These are phyloP conservation scores for Rhodomyrtus psidioides DNA, from an alignment of 441 rosid genomes.

Conservation along the genomic window DNA sequence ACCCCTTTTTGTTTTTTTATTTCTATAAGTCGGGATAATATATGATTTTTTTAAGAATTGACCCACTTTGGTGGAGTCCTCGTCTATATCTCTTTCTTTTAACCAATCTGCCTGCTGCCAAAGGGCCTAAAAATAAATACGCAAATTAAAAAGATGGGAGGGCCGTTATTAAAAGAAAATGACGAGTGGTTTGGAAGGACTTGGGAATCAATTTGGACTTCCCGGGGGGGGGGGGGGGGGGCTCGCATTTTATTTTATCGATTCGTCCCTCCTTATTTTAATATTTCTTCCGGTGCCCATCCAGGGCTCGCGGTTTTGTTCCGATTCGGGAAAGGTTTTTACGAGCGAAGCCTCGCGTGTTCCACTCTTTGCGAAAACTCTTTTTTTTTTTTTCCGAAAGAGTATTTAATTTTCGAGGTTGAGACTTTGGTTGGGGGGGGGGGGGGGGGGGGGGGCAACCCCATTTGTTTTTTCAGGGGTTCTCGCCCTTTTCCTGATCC, in stretches of 20 bases:
- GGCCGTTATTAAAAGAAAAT: background rate
- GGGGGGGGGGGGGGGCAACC: slow-evolving; percentile 1
- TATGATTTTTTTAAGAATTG: background rate
- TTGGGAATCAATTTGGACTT: slow-evolving; percentile 35
- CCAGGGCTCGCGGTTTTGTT: slow-evolving; percentile 7
- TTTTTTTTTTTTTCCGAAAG: background rate
- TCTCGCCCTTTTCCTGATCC: background rate
- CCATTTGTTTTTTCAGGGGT: slow-evolving; percentile 15
- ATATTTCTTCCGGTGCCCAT: background rate
- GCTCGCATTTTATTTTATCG: background rate
- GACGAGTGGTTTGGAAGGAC: slow-evolving; percentile 21
- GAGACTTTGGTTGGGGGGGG: slow-evolving; percentile 16
- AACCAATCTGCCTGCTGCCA: background rate
- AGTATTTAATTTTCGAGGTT: background rate
- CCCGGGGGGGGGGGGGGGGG: too few species aligned
- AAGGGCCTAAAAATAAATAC: background rate
- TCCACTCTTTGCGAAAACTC: background rate
- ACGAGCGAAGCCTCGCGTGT: background rate
- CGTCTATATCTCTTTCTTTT: background rate
- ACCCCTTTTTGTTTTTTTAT: too few species aligned
- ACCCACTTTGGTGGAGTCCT: background rate
- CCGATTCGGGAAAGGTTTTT: background rate
- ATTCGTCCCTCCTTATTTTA: background rate
- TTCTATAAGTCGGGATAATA: background rate
- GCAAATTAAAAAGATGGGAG: background rate